phyloP scores from a whole-genome alignment of 768 basidiomycete species.

The Udeniomyces megalosporus region DNA sequence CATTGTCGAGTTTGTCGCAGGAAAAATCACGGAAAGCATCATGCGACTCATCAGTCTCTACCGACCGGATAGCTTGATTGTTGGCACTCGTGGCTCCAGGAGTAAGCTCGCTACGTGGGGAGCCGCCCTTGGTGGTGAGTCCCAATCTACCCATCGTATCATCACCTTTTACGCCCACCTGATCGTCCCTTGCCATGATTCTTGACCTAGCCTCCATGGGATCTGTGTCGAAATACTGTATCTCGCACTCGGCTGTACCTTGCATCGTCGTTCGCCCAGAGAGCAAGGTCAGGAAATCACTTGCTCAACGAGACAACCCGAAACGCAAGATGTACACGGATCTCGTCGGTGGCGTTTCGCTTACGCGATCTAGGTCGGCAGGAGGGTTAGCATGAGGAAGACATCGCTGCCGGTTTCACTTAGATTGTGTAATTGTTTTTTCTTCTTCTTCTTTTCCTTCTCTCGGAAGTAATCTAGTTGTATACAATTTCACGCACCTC shows the following conservation, averaged over 20 bases:
- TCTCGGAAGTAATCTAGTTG: no score
- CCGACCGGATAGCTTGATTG: slow-evolving; percentile 60
- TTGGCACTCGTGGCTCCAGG: slow-evolving; percentile 66
- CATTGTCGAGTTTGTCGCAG: slow-evolving; percentile 86
- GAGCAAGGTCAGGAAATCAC: slow-evolving; percentile 56
- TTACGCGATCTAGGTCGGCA: background rate
- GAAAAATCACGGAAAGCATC: slow-evolving; percentile 71
- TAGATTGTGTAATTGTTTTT: no score
- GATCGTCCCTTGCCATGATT: slow-evolving; percentile 1
- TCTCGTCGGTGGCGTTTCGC: slow-evolving; percentile 16
- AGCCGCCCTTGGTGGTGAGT: slow-evolving; percentile 35
- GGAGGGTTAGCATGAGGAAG: background rate
- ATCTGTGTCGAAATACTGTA: slow-evolving; percentile 48
- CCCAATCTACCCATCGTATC: background rate
- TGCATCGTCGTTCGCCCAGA: slow-evolving; percentile 71
- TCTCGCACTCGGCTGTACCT: slow-evolving; percentile 84
- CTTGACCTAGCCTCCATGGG: slow-evolving; percentile 36
- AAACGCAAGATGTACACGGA: slow-evolving; percentile 47
- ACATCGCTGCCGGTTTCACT: no score
- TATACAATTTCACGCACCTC: no score
- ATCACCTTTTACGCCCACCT: slow-evolving; percentile 1
- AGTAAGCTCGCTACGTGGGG: slow-evolving; percentile 42
- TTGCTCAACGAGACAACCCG: slow-evolving; percentile 72
- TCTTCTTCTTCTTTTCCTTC: no score
- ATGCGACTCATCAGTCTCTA: slow-evolving; percentile 68